Percentiles rank a stretch among this genome's conserved stretches.
Conservation (phyloP, 139 green algal species). For the Chlamydomonas eustigma region DNA sequence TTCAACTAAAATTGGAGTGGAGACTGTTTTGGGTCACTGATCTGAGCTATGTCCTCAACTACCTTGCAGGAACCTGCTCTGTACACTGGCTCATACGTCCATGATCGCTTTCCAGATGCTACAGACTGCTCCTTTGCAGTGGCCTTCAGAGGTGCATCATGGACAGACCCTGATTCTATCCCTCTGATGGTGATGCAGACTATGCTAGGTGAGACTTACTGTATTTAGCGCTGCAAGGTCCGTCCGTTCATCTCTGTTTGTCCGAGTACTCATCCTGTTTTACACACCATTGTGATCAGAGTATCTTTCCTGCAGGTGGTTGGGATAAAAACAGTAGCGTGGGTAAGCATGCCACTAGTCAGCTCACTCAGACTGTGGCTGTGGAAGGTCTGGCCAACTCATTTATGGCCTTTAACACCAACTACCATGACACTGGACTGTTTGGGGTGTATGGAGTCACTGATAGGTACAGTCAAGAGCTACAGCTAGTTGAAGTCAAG, state of each 20-base stretch:
- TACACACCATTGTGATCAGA: too few species aligned
- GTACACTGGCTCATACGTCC: constrained; percentile 95
- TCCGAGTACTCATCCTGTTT: too few species aligned
- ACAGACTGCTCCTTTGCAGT: constrained; percentile 75
- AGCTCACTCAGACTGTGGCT: constrained; percentile 80
- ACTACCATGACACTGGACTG: constrained; percentile 95
- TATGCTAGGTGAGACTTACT: constrained; percentile 74
- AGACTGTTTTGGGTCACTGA: too few species aligned
- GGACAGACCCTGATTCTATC: constrained; percentile 93
- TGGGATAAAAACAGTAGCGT: constrained; percentile 66
- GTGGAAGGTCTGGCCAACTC: constrained; percentile 79
- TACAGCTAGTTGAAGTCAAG: too few species aligned
- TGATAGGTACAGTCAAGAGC: constrained; percentile 28
- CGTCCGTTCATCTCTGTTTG: too few species aligned
- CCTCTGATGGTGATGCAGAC: constrained; percentile 96
- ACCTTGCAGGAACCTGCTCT: constrained; percentile 66
- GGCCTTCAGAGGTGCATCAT: constrained; percentile 90
- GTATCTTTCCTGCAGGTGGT: constrained; percentile 48
- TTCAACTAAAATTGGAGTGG: too few species aligned
- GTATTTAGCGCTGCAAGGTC: too few species aligned
- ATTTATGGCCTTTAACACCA: constrained; percentile 96
- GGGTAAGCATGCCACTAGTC: constrained; percentile 52
- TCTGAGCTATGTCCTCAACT: too few species aligned
- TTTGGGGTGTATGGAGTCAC: constrained; percentile 92
- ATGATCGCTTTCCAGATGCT: constrained; percentile 88